Evolutionary conservation across 2,329 filamentous ascomycete genomes (phyloP).

Genomic region (Fusarium sp.): DNA sequence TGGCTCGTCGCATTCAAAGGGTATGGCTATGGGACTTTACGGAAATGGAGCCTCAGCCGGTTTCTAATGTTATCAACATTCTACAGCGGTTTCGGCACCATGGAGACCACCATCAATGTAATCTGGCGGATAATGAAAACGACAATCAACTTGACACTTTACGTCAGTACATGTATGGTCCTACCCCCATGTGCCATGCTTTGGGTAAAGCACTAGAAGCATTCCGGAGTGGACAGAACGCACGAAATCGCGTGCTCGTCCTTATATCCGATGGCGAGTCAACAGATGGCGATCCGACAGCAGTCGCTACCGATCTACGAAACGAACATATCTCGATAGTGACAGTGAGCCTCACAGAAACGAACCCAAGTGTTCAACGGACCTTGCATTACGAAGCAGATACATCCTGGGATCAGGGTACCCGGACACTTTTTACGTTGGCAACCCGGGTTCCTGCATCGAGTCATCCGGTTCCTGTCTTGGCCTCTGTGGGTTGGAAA

Average conservation of each 20-base stretch:
- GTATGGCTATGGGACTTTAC: neutral
- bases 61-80: neutral
- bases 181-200: rapidly evolving
- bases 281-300: neutral
- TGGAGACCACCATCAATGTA: too few species aligned
- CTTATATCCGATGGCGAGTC: neutral
- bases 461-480: neutral
- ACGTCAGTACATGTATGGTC: neutral
- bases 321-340: neutral
- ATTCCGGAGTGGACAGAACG: rapidly evolving
- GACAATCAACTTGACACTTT: neutral
- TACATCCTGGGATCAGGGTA: neutral
- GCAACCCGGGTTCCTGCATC: neutral
- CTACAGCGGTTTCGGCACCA: neutral
- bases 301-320: neutral
- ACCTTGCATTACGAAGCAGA: neutral
- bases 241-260: neutral
- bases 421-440: neutral
- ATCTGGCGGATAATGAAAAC: neutral
- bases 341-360: neutral
- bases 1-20: neutral
- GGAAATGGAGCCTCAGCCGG: neutral
- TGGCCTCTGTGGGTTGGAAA: neutral
- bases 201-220: rapidly evolving
- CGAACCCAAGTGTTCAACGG: neutral